phyloP scores from a whole-genome alignment of 148 eudicot species.

The Rhododendron ferrugineum region DNA sequence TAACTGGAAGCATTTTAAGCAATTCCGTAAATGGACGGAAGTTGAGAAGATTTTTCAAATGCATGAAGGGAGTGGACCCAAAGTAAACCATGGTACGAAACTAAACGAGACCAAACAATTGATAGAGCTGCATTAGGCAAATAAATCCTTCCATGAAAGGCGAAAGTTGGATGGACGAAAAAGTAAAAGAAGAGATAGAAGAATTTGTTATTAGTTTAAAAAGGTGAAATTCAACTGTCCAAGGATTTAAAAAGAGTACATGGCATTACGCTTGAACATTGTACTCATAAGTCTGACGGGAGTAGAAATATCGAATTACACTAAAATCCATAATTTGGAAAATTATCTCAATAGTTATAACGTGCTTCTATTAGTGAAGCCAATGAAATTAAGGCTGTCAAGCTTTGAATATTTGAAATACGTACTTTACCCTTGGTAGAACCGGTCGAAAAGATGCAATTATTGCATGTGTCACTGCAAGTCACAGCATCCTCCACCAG shows the following conservation, averaged over 20 bases:
- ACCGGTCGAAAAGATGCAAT: background rate
- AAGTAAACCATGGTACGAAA: background rate
- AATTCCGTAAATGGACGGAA: background rate
- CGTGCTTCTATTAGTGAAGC: background rate
- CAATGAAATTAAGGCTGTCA: background rate
- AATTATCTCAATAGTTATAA: background rate
- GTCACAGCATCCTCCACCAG: background rate
- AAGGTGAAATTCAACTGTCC: background rate
- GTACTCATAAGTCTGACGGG: background rate
- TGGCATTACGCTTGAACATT: background rate
- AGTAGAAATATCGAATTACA: background rate
- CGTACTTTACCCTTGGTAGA: background rate
- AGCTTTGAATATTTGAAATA: too few species aligned
- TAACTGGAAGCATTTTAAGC: background rate
- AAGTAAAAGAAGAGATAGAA: background rate
- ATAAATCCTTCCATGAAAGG: background rate
- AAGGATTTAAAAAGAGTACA: background rate
- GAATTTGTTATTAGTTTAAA: background rate
- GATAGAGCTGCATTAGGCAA: background rate
- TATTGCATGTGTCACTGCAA: background rate
- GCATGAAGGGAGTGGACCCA: background rate
- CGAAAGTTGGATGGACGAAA: background rate
- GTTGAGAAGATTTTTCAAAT: background rate
- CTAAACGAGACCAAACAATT: background rate
- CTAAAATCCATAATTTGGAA: background rate